Evolutionary conservation across 768 basidiomycete species (phyloP), one percentile per base, ranked within the genome.

Genomic region (Kwoniella sp.): DNA sequence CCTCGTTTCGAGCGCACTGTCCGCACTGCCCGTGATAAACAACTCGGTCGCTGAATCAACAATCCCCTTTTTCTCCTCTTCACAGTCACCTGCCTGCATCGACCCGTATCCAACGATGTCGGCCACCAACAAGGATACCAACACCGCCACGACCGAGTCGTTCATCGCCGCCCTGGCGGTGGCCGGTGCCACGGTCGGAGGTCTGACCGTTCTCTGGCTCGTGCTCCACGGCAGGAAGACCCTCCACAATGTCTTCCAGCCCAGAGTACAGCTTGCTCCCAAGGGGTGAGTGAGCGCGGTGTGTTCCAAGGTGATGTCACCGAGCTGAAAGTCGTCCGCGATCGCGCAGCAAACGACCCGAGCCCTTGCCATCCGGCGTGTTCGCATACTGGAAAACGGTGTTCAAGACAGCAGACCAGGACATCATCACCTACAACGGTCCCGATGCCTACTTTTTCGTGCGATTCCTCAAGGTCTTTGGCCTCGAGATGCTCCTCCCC

Each of bases 381-480:
- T 19, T 70, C 15, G 32, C 60, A 29, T 70, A 61, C 47, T 70
- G 70, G 71, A 69, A 61, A 50, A 48, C 57, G 22, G 54, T 75
- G 25, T 55, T 70, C 23, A 46, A 31, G 2, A 50, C 54, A 8
- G 66, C 60, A 7, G 66, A 71, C 42, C 47, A 44, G 19, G 41
- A 65, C 14, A 56, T 75, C 46, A 69, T 73, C 47, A 37, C 59
- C 9, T 60, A 63, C 36, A 74, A 75, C 42, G 74, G 75, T 38
- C 60, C 60, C 31, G 75, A 76, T 48, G 72, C 75, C 15, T 76
- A 76, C 58, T 62, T 72, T 49, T 74, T 70, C 48, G 41, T 73
- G 9, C 57, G 70, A 38, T 76, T 65, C 59, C 33, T 70, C 45
- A 74, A 71, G 46, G 59, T 76, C 41, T 70, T 76, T 46, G 70